Evolutionary conservation across 345 rosid genomes (phyloP).

Genomic region (Murraya koenigii): DNA sequence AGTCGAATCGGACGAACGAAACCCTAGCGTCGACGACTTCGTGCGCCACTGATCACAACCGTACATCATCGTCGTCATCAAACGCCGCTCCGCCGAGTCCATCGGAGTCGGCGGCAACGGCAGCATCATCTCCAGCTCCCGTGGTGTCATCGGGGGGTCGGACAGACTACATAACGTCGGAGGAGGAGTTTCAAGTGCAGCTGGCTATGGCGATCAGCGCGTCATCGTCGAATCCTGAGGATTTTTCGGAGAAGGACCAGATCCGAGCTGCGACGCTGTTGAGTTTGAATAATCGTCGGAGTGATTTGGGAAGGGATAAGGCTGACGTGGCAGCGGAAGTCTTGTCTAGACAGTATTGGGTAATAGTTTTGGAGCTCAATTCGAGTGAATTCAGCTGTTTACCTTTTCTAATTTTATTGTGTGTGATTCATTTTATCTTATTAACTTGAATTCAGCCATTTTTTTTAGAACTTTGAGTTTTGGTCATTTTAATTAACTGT

Average conservation of each 20-base stretch:
- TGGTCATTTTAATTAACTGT: neutral
- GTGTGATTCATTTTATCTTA: slow-evolving; percentile 6
- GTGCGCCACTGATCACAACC: slow-evolving; percentile 49
- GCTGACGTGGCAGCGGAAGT: slow-evolving; percentile 62
- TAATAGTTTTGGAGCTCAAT: slow-evolving; percentile 28
- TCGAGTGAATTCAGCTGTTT: slow-evolving; percentile 9
- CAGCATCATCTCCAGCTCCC: slow-evolving; percentile 37
- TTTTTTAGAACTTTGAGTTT: neutral
- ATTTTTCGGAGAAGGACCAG: slow-evolving; percentile 82
- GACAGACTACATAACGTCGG: slow-evolving; percentile 68
- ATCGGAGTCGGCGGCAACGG: slow-evolving; percentile 25
- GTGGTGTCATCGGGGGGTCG: slow-evolving; percentile 15
- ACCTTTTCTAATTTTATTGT: neutral
- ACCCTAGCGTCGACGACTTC: slow-evolving; percentile 37
- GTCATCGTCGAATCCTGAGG: slow-evolving; percentile 64
- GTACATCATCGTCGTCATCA: slow-evolving; percentile 15
- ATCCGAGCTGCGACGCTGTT: slow-evolving; percentile 78
- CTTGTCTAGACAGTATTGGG: slow-evolving; percentile 94
- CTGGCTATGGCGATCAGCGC: slow-evolving; percentile 91
- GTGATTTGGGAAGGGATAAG: slow-evolving; percentile 52
- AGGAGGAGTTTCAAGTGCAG: slow-evolving; percentile 98
- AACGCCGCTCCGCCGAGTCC: slow-evolving; percentile 41
- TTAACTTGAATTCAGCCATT: neutral
- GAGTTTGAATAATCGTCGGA: slow-evolving; percentile 53
- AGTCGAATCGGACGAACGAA: slow-evolving; percentile 71